A percentile compares a stretch with the other conserved stretches of the same genome.
phyloP scores from a whole-genome alignment of 371 early-diverging fungal species.

The Syncephalastrum contaminatum region DNA sequence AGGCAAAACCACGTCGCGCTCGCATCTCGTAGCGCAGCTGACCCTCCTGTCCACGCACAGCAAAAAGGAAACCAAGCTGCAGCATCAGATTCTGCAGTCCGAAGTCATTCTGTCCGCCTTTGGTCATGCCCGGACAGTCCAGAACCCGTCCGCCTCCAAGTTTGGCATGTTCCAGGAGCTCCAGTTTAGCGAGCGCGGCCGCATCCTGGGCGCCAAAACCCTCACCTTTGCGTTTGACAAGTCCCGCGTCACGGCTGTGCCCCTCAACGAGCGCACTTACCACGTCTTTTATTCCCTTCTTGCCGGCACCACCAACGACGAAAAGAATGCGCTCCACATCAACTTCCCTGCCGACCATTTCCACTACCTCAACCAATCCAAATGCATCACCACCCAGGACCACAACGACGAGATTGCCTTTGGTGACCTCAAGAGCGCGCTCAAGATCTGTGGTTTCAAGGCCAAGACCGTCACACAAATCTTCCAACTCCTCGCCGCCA shows the following conservation, averaged over 20 bases:
- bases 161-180: slow-evolving; percentile 82
- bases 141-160: slow-evolving; percentile 74
- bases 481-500: slow-evolving; percentile 71
- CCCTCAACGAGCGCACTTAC: slow-evolving; percentile 70
- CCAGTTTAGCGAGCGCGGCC: slow-evolving; percentile 84
- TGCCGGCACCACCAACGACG: slow-evolving; percentile 50
- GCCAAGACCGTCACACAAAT: slow-evolving; percentile 67
- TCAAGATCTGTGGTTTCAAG: slow-evolving; percentile 79
- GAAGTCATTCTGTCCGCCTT: slow-evolving; percentile 72
- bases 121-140: slow-evolving; percentile 70
- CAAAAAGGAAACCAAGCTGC: slow-evolving; percentile 72
- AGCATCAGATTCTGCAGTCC: slow-evolving; percentile 69
- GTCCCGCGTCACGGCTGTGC: slow-evolving; percentile 61
- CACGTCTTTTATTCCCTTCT: slow-evolving; percentile 88
- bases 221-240: slow-evolving; percentile 89
- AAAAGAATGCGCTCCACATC: slow-evolving; percentile 44
- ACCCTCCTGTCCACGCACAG: slow-evolving; percentile 65
- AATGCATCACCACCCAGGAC: slow-evolving; percentile 24
- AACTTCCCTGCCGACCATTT: slow-evolving; percentile 42
- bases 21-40: slow-evolving; percentile 67
- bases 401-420: slow-evolving; percentile 55
- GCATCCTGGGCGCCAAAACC: slow-evolving; percentile 83
- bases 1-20: slow-evolving; percentile 76
- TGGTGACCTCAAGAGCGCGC: slow-evolving; percentile 67
- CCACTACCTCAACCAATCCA: slow-evolving; percentile 36